Base-by-base conservation (phyloP, 1,139 yeast genomes). In the Diutina scorzettiae region DNA sequence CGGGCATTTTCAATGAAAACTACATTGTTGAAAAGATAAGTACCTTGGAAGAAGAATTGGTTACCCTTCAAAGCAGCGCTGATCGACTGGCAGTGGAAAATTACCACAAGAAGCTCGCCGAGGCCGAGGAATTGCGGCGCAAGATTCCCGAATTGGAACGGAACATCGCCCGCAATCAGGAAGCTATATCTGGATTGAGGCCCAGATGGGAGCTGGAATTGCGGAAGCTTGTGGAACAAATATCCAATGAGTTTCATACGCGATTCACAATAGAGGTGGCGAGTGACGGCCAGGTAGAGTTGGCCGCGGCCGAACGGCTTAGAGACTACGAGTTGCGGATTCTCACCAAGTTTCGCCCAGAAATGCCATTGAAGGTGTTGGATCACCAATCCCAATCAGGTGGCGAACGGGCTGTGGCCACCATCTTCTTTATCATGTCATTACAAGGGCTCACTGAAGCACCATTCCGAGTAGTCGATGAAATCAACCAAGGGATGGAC, bases 401-500 rank as follows among this genome's bases (percentile, higher is more conserved):
- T 44, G 99, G 99, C 42, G 99, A 93, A 58, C 74, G 96, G 52
- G 95, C 98, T 0, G 96, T 91, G 0, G 81, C 96, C 0, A 93
- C 98, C 0, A 89, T 91, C 7, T 76, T 87, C 46, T 93, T 83
- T 55, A 73, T 93, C 52, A 84, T 93, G 72, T 81, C 97, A 1
- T 63, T 93, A 47, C 99, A 93, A 62, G 91, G 89, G n/a, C 68
- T 85, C 45, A 81, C 96, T 0, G 73, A 73, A 34, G 87, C 96
- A 0, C 98, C 98, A 8, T 86, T 93, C 55, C 69, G 97, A 53
- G 91, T 91, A 2, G 96, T 93, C 5, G 99, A 93, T 60, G 99
- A 93, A 64, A 93, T 93, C 49, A 93, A 93, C 58, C 99, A 93
- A 63, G 99, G 98, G 49, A 89, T 93, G 97, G 99, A 93, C 61